Conservation (phyloP, 2,329 filamentous ascomycete species). For the Beauveria australis region DNA sequence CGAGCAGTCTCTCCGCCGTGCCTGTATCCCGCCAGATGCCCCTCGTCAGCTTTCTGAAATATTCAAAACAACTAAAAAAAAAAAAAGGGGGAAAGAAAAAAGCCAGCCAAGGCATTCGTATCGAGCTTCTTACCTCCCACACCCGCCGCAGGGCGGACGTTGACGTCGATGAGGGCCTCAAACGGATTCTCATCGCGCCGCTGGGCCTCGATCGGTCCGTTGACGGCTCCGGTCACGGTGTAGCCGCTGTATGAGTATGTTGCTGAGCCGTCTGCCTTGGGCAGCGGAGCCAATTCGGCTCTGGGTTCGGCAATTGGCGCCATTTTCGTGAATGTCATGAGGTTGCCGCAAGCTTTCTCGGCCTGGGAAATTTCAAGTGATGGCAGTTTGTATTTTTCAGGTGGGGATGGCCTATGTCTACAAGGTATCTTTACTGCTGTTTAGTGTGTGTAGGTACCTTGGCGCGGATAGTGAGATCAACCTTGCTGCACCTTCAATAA, state of each 20-base stretch:
- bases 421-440: not conserved
- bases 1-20: constrained; percentile 72
- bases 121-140: constrained; percentile 56
- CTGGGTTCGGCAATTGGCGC: constrained; percentile 38
- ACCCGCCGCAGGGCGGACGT: constrained; percentile 77
- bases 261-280: constrained; percentile 71
- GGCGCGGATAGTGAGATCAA: not conserved
- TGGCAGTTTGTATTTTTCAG: not conserved
- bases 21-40: constrained; percentile 32
- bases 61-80: no score
- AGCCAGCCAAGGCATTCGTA: not conserved
- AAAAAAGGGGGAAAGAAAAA: no score
- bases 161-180: constrained; percentile 83
- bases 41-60: not conserved
- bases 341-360: not conserved
- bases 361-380: not conserved
- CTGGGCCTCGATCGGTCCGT: constrained; percentile 85
- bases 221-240: constrained; percentile 76
- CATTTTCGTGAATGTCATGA: constrained; percentile 28
- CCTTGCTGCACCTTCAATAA: no score
- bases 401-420: not conserved
- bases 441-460: not conserved
- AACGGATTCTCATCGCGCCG: constrained; percentile 86
- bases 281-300: constrained; percentile 50
- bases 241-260: constrained; percentile 70